Conservation (phyloP, 768 basidiomycete species). For the Leccinum subgranulosum region DNA sequence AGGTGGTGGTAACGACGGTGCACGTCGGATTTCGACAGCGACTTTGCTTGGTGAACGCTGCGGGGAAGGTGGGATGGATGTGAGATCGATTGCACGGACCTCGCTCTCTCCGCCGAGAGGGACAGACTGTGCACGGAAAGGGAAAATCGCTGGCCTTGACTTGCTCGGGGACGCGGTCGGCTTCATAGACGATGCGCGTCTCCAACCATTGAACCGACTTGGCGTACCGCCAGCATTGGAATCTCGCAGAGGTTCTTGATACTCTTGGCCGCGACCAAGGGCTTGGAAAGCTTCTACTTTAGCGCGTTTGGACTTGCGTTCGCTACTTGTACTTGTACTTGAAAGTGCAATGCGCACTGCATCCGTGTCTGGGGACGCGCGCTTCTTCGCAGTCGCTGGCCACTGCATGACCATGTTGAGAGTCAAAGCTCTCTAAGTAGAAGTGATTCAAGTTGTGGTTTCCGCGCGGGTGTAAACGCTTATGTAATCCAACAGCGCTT, state of each 20-base stretch:
- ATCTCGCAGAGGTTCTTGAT: conserved; percentile 20
- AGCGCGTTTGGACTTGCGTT: conserved; percentile 25
- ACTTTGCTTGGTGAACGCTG: conserved; percentile 23
- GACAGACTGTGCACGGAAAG: conserved; percentile 28
- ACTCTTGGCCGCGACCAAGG: conserved; percentile 10
- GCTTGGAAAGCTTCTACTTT: conserved; percentile 22
- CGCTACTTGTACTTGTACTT: conserved; percentile 9
- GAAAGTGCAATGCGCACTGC: conserved; percentile 2
- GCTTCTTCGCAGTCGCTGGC: conserved; percentile 24
- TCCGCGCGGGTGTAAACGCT: background rate
- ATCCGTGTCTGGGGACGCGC: conserved; percentile 29
- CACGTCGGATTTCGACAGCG: conserved; percentile 23
- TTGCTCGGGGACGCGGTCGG: conserved; percentile 17
- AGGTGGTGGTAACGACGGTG: conserved; percentile 21
- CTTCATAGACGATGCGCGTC: conserved; percentile 24
- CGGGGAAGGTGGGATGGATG: conserved; percentile 24
- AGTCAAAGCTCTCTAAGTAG: background rate
- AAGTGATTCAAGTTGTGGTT: background rate
- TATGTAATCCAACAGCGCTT: background rate
- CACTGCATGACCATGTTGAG: background rate
- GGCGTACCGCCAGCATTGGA: conserved; percentile 5
- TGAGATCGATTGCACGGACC: conserved; percentile 20
- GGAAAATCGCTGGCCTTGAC: conserved; percentile 8
- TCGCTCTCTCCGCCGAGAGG: conserved; percentile 18
- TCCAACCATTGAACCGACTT: background rate